phyloP scores from a whole-genome alignment of 306 rosid species.

The Cicer judaicum region DNA sequence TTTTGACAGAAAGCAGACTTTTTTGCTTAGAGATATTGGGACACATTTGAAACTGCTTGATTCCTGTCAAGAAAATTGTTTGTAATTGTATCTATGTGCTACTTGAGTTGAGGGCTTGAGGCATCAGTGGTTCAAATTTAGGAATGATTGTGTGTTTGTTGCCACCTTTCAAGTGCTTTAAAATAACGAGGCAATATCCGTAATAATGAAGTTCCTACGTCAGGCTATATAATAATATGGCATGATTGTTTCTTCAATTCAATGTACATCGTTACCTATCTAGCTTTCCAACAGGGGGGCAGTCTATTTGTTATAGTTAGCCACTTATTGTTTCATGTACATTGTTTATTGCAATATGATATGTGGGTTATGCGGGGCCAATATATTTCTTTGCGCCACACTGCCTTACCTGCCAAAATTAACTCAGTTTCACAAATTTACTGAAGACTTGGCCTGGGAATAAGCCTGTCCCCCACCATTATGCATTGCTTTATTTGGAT shows the following conservation, averaged over 20 bases:
- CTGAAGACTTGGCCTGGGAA: conserved; percentile 10
- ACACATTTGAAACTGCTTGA: background rate
- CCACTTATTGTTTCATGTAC: background rate
- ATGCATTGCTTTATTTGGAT: conserved; percentile 18
- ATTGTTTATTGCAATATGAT: conserved; percentile 16
- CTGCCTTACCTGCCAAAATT: conserved; percentile 3
- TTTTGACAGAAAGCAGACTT: background rate
- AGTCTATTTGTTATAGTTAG: background rate
- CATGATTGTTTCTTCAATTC: background rate
- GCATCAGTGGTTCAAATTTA: background rate
- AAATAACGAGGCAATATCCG: conserved; percentile 2
- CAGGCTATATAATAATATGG: background rate
- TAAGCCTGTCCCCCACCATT: background rate
- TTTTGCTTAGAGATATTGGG: background rate
- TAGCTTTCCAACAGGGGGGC: conserved; percentile 1
- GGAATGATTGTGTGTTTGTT: background rate
- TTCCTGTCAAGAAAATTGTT: background rate
- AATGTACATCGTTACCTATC: background rate
- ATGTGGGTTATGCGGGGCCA: background rate
- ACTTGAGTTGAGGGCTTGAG: background rate
- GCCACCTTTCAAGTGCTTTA: background rate
- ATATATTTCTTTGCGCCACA: background rate
- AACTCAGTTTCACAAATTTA: background rate
- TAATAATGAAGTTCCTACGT: conserved; percentile 1
- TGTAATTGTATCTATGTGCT: background rate